A percentile compares a stretch with the other conserved stretches of the same genome.
These are phyloP conservation scores for Alternaria ethzedia DNA, from an alignment of 2,329 filamentous ascomycete genomes.

Conservation along the genomic window DNA sequence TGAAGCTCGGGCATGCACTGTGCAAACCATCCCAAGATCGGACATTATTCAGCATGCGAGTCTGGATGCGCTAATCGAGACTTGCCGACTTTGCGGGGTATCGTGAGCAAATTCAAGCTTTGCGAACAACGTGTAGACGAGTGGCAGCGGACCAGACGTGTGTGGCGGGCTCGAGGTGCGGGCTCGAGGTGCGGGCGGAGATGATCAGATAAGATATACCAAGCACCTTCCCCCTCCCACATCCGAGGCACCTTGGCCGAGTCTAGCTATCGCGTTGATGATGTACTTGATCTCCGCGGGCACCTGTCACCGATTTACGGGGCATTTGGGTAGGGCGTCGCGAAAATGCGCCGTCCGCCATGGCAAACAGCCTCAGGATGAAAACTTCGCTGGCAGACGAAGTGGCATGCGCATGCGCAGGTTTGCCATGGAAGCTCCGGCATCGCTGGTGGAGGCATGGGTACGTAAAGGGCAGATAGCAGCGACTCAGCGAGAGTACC, in stretches of 20 bases:
- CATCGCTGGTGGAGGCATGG: constrained; percentile 21
- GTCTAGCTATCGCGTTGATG: constrained; percentile 20
- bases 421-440: constrained; percentile 15
- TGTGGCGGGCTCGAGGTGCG: constrained; percentile 6
- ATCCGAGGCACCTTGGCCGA: constrained; percentile 17
- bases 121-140: background rate
- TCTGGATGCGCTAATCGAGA: constrained; percentile 2
- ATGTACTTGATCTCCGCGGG: constrained; percentile 19
- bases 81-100: constrained; percentile 1
- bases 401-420: background rate
- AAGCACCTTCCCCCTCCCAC: constrained; percentile 19
- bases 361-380: background rate
- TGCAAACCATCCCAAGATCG: background rate
- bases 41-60: constrained; percentile 6
- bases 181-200: constrained; percentile 21
- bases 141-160: background rate
- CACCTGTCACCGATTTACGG: background rate
- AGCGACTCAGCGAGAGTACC: constrained; percentile 6
- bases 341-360: background rate
- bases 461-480: background rate
- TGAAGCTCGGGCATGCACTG: background rate
- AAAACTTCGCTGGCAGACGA: background rate
- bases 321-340: background rate
- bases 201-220: constrained; percentile 40
- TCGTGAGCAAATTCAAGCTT: constrained; percentile 4